These are phyloP conservation scores for Gynochthodes officinalis DNA, from an alignment of 257 asterid species.

Conservation along the genomic window DNA sequence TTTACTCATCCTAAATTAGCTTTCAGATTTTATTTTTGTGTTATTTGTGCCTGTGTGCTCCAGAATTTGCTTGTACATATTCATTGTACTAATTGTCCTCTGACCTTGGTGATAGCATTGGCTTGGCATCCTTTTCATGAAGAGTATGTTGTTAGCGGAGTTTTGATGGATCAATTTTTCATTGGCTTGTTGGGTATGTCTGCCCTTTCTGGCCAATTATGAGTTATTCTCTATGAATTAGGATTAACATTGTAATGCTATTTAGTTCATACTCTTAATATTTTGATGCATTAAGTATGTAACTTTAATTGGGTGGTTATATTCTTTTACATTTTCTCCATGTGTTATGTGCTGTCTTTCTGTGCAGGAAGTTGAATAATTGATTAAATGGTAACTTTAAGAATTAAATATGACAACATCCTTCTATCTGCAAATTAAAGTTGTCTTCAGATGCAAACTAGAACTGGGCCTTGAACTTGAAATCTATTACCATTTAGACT, in stretches of 20 bases:
- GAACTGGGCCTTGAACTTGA: not conserved
- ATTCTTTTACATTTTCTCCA: not conserved
- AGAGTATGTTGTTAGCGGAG: slow-evolving; percentile 99
- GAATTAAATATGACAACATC: not conserved
- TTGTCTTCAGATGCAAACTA: not conserved
- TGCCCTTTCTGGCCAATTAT: slow-evolving; percentile 8
- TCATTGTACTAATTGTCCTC: slow-evolving; percentile 14
- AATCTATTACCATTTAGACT: not conserved
- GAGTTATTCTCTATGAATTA: not conserved
- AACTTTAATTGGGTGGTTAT: not conserved
- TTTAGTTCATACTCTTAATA: slow-evolving; percentile 8
- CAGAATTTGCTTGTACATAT: slow-evolving; percentile 2
- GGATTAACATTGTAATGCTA: not conserved
- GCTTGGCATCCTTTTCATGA: slow-evolving; percentile 99
- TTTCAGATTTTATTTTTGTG: not conserved
- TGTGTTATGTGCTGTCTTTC: not conserved
- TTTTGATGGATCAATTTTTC: slow-evolving; percentile 92
- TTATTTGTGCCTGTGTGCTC: not conserved
- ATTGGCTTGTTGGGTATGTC: slow-evolving; percentile 95
- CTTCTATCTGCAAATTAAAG: not conserved
- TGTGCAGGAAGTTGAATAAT: not conserved
- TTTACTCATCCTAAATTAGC: not conserved
- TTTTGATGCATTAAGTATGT: not conserved
- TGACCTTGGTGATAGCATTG: slow-evolving; percentile 47
- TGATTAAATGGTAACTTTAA: not conserved